Conservation (phyloP, 257 asterid genomes). For the Fraxinus cuspidata region DNA sequence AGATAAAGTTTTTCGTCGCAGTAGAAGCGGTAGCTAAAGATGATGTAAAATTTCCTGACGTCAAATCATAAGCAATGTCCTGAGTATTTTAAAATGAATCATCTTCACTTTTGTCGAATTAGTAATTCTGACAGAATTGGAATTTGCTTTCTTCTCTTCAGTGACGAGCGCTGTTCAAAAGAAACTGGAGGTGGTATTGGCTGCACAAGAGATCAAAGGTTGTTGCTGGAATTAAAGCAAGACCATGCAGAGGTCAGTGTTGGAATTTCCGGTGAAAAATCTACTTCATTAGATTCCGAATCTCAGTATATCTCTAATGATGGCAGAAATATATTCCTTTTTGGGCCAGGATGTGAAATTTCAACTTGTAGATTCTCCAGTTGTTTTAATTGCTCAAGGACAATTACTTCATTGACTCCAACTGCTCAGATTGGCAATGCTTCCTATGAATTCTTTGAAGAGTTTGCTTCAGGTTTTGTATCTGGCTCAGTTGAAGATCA, state of each 20-base stretch:
- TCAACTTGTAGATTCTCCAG: conserved; percentile 52
- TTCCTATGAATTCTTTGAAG: conserved; percentile 58
- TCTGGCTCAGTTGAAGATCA: conserved; percentile 76
- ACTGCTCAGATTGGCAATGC: conserved; percentile 53
- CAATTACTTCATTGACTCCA: conserved; percentile 80
- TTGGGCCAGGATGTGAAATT: conserved; percentile 48
- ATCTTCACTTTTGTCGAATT: not conserved
- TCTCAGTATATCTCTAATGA: conserved; percentile 44
- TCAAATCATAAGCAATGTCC: conserved; percentile 5
- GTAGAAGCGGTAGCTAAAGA: not conserved
- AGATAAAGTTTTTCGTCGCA: not conserved
- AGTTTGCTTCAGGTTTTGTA: conserved; percentile 55
- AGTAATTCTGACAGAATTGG: conserved; percentile 17
- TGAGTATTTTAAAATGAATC: not conserved
- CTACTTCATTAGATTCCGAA: conserved; percentile 54
- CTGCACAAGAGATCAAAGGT: conserved; percentile 24
- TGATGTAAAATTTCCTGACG: conserved; percentile 3
- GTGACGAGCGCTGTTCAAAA: conserved; percentile 56
- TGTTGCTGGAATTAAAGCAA: conserved; percentile 24
- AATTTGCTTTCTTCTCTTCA: conserved; percentile 33
- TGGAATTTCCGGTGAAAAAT: conserved; percentile 50
- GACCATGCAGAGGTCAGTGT: conserved; percentile 59
- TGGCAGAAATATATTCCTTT: conserved; percentile 45
- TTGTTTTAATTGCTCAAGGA: conserved; percentile 76
- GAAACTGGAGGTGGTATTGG: conserved; percentile 38